Evolutionary conservation across 352 stramenopile genomes (phyloP), one percentile per base, ranked within the genome.

Genomic region (Phytophthora pinifolia): DNA sequence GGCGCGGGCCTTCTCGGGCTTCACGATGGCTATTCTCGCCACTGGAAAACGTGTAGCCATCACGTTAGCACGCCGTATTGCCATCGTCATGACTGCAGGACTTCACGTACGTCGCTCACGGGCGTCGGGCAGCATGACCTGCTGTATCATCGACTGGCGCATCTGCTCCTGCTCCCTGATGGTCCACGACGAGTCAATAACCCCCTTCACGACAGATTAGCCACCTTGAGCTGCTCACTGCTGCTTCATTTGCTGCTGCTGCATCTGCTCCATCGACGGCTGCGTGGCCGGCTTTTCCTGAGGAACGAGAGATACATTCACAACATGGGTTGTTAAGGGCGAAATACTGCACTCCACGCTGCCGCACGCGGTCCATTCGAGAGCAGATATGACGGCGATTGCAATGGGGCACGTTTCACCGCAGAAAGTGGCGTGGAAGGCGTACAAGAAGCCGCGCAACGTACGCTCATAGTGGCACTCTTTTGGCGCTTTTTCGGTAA

Each of bases 11-110:
- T 94, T 94, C 57, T 94, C 83, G 2, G 85, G 83, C 76, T 94
- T 94, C 9, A 94, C 85, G 47, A 94, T 94, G 35, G 80, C 76
- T 83, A 94, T 89, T 83, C 83, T 82, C 42, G 79, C 83, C 46
- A 94, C 85, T 94, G 20, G 3, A 72, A 17, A 33, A 25, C 39
- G 44, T 5, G 22, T 27, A 27, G 22, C 38, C 3, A 17, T 18
- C 6, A 47, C 3, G 14, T 49, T 8, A 55, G 14, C 44, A 45
- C 2, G 5, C 33, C 39, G 41, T 6, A 4, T 27, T 6, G 22
- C 38, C 3, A 17, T 18, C 9, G 36, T 9, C 9, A 46, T 8
- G 22, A 27, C 22, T 27, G 22, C 22, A 53, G 14, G 35, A 42
- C 1, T 9, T 30, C 9, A 87, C 80, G 59, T 84, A 92, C 84